Conservation (phyloP, 331 rosid genomes). For the Pyrus hybrid region DNA sequence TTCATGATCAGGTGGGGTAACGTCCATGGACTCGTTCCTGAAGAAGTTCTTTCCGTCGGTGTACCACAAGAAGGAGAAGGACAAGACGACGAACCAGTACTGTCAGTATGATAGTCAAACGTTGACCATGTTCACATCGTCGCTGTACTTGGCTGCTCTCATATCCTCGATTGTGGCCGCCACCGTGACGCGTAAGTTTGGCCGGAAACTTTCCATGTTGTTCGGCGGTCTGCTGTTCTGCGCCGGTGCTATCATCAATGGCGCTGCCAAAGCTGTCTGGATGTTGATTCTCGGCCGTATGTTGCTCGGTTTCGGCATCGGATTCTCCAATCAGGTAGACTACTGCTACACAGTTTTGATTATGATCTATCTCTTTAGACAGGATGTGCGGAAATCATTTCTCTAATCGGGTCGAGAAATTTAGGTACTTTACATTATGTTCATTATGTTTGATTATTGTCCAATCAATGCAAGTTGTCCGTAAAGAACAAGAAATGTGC, state of each 20-base stretch:
- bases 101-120: conserved; percentile 70
- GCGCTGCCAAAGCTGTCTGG: conserved; percentile 45
- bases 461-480: background rate
- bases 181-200: conserved; percentile 55
- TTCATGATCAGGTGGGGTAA: conserved; percentile 62
- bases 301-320: conserved; percentile 80
- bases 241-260: conserved; percentile 69
- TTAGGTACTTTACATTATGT: background rate
- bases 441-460: background rate
- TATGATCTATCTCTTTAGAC: background rate
- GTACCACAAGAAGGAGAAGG: conserved; percentile 33
- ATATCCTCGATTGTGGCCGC: conserved; percentile 67
- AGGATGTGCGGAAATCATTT: background rate
- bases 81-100: conserved; percentile 39
- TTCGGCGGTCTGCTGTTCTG: conserved; percentile 69
- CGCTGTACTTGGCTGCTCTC: conserved; percentile 76
- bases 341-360: background rate
- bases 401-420: background rate
- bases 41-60: conserved; percentile 58
- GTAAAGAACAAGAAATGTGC: background rate
- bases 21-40: conserved; percentile 80
- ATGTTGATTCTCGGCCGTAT: conserved; percentile 84
- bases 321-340: conserved; percentile 80
- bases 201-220: conserved; percentile 71
- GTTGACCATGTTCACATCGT: conserved; percentile 79